Conservation (phyloP, 192 early-diverging fungal species). For the Coemansia sp. region DNA sequence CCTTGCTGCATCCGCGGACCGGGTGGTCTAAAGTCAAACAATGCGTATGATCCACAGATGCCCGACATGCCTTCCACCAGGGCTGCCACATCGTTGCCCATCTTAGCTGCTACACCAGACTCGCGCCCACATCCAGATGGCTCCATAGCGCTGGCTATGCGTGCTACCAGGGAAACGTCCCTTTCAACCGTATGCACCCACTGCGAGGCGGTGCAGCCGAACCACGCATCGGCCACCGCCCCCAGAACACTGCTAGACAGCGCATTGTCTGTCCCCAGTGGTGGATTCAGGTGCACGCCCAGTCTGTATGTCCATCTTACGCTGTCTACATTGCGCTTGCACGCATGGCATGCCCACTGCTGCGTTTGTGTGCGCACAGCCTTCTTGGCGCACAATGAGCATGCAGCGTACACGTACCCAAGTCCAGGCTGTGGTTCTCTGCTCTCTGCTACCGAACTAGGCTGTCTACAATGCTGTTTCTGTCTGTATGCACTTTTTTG, state of each 20-base stretch:
- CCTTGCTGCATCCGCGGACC: background rate
- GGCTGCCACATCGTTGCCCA: background rate
- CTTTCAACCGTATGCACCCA: slow-evolving; percentile 25
- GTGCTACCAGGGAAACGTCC: background rate
- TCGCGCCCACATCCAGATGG: background rate
- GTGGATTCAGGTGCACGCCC: slow-evolving; percentile 1
- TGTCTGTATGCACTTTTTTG: background rate
- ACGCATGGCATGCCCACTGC: slow-evolving; percentile 22
- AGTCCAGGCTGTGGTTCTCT: slow-evolving; percentile 8
- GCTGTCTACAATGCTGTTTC: background rate
- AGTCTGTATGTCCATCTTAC: slow-evolving; percentile 31
- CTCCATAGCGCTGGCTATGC: background rate
- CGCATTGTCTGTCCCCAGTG: background rate
- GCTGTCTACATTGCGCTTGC: slow-evolving; percentile 1
- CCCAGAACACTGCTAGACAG: slow-evolving; percentile 14
- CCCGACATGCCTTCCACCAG: slow-evolving; percentile 12
- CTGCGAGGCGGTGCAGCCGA: slow-evolving; percentile 33
- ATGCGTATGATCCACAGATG: background rate
- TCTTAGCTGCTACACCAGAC: background rate
- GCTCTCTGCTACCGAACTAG: background rate
- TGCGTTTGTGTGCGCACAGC: background rate
- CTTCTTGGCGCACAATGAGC: slow-evolving; percentile 24
- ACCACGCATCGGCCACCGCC: slow-evolving; percentile 17
- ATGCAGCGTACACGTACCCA: slow-evolving; percentile 25
- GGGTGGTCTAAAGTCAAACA: slow-evolving; percentile 8